Evolutionary conservation across 306 rosid genomes (phyloP).

Genomic region (Comarum palustre): DNA sequence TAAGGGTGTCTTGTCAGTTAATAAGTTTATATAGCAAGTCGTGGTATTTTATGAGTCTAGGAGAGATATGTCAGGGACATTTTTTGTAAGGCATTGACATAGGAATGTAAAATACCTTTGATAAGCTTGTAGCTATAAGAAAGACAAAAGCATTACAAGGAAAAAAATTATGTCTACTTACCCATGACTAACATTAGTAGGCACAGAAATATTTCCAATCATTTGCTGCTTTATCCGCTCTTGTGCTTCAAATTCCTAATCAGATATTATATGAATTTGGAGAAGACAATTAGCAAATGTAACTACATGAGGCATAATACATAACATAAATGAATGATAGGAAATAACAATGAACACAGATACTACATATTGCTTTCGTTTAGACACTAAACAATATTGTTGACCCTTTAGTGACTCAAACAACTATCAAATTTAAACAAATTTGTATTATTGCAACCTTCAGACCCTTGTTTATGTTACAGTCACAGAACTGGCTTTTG

Average conservation of each 20-base stretch:
- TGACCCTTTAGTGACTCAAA: neutral
- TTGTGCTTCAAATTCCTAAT: slow-evolving; percentile 85
- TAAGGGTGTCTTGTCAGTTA: neutral
- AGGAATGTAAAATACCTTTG: neutral
- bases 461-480: neutral
- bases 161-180: slow-evolving; percentile 37
- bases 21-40: neutral
- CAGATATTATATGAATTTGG: slow-evolving; percentile 22
- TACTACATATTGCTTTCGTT: neutral
- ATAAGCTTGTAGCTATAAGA: neutral
- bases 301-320: neutral
- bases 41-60: neutral
- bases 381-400: neutral
- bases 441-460: neutral
- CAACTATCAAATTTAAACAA: neutral
- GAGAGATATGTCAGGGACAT: neutral
- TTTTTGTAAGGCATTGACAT: neutral
- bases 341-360: neutral
- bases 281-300: neutral
- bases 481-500: slow-evolving; percentile 3
- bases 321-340: slow-evolving; percentile 7
- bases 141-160: neutral
- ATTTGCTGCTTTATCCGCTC: slow-evolving; percentile 88
- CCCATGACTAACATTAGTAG: slow-evolving; percentile 78
- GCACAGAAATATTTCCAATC: slow-evolving; percentile 64